Percentiles rank a stretch among this genome's conserved stretches.
phyloP scores from a whole-genome alignment of 257 asterid genomes.

The Euphrasia confusa region DNA sequence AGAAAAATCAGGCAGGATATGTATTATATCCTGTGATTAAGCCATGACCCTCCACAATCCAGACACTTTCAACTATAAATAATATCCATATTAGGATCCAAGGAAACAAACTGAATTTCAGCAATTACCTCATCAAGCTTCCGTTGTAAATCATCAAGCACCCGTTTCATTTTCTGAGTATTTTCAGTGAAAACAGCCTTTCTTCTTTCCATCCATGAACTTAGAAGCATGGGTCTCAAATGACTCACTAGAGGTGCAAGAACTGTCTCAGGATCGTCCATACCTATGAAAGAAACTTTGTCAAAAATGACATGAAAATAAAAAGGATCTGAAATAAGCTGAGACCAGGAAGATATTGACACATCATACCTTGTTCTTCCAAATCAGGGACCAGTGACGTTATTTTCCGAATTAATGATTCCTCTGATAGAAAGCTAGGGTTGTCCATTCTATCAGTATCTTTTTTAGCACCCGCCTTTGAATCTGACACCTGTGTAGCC shows the following conservation, averaged over 20 bases:
- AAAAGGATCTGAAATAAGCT: slow-evolving; percentile 17
- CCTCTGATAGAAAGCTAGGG: slow-evolving; percentile 61
- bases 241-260: slow-evolving; percentile 73
- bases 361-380: slow-evolving; percentile 71
- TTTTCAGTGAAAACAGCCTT: slow-evolving; percentile 82
- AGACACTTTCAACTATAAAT: slow-evolving; percentile 21
- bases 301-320: slow-evolving; percentile 21
- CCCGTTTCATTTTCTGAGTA: slow-evolving; percentile 69
- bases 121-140: slow-evolving; percentile 85
- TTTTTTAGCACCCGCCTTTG: slow-evolving; percentile 58
- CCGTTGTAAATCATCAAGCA: slow-evolving; percentile 76
- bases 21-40: slow-evolving; percentile 7
- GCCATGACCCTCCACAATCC: slow-evolving; percentile 12
- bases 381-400: slow-evolving; percentile 70
- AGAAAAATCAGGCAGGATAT: slow-evolving; percentile 11
- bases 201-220: slow-evolving; percentile 78
- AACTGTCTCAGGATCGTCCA: slow-evolving; percentile 70
- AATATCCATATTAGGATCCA: slow-evolving; percentile 1
- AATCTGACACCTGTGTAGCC: slow-evolving; percentile 54
- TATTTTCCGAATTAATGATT: slow-evolving; percentile 66
- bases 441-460: slow-evolving; percentile 53
- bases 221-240: slow-evolving; percentile 84
- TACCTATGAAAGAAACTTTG: slow-evolving; percentile 36
- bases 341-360: slow-evolving; percentile 18
- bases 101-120: slow-evolving; percentile 23